phyloP scores from a whole-genome alignment of 306 rosid species.

The Sechiopsis laciniata region DNA sequence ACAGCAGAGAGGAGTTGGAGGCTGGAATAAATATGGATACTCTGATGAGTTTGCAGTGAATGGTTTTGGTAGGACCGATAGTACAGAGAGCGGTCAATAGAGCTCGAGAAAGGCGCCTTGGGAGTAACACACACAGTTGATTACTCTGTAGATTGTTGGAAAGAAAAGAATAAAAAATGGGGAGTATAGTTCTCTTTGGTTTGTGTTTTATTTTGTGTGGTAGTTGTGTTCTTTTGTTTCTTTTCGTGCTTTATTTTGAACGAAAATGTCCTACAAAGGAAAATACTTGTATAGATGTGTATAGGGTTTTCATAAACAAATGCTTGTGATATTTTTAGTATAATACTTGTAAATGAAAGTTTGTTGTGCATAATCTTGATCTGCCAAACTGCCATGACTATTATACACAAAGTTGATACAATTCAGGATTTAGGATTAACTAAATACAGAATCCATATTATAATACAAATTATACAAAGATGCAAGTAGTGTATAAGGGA shows the following conservation, averaged over 20 bases:
- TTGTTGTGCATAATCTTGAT: neutral
- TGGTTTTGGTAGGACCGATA: slow-evolving; percentile 25
- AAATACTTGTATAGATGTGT: slow-evolving; percentile 12
- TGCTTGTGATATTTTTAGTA: slow-evolving; percentile 12
- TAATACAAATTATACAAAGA: neutral
- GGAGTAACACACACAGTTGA: slow-evolving; percentile 26
- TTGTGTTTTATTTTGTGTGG: neutral
- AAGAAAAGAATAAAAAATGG: neutral
- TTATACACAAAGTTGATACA: neutral
- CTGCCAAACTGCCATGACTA: neutral
- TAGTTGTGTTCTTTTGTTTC: neutral
- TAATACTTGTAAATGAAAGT: slow-evolving; percentile 12
- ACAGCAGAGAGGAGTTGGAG: slow-evolving; percentile 31
- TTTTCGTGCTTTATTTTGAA: slow-evolving; percentile 1
- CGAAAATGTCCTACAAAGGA: neutral
- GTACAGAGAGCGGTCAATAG: slow-evolving; percentile 32
- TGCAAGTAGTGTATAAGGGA: neutral
- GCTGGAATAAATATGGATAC: slow-evolving; percentile 17
- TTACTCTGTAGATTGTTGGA: neutral
- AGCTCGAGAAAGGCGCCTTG: slow-evolving; percentile 35
- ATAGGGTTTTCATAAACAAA: slow-evolving; percentile 10
- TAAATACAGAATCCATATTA: neutral
- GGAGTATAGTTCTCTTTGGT: neutral
- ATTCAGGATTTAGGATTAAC: neutral
- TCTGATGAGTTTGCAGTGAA: slow-evolving; percentile 28